Base-by-base conservation (phyloP, 2,329 filamentous ascomycete genomes). In the Boeremia exigua region DNA sequence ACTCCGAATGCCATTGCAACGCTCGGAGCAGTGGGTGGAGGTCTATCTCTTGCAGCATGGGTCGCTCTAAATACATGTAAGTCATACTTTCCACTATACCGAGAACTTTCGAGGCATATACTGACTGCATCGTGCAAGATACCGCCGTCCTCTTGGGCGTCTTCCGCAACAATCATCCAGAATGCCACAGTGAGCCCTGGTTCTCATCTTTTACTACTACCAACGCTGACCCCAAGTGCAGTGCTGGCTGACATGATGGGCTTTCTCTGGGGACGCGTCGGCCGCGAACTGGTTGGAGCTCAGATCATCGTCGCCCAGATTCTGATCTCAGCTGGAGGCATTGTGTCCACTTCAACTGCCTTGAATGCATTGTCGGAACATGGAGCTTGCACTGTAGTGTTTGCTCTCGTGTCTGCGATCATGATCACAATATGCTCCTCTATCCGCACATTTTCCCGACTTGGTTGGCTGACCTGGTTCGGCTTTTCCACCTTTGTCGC, bases 171-270 rank as follows among this genome's bases (percentile, higher is more conserved):
- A 45, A 45, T 25, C 42, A 45, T 27, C 30, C 42, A n/a, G 42
- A 45, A 27, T 45, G 42, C 10, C 42, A 45, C 10, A 45, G 42
- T 46, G 6, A 46, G 43, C 27, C 19, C 11, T 11, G 9, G 2
- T 45, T n/a, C 19, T 19, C 3, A 23, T 3, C 29, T 7, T 34
- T 45, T 12, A 36, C 6, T 6, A n/a, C 11, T 9, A 12, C 25
- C 11, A 7, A 12, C 17, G 14, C 42, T 44, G 11, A 44, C 15
- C 7, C 19, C 2, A 3, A 11, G 6, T 33, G 29, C 12, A 46
- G 43, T 46, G 30, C 30, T 46, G 19, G 43, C 43, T 36, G 30
- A 46, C 6, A 46, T 46, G 43, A 46, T 46, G 43, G 43, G 43
- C 3, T 46, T 34, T 12, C 17, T 46, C 12, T 46, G 43, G 43